Percentiles rank a stretch among this genome's conserved stretches.
Evolutionary conservation across 257 asterid genomes (phyloP).

Genomic region (Dorcoceras hygrometricum): DNA sequence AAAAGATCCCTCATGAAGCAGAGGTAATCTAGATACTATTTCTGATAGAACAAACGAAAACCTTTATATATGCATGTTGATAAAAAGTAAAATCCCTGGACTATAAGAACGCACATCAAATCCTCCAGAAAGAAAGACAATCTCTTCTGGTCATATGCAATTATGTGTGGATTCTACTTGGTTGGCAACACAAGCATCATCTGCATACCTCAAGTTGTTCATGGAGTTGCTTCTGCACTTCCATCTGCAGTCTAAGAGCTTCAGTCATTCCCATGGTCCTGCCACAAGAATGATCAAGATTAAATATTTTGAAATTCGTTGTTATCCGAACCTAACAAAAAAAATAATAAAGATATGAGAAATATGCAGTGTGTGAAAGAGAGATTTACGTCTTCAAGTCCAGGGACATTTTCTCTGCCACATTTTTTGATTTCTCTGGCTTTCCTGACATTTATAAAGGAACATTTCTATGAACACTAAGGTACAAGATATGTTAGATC

Average conservation of each 20-base stretch:
- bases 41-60: background rate
- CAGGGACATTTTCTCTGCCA: slow-evolving; percentile 44
- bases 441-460: slow-evolving; percentile 42
- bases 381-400: slow-evolving; percentile 67
- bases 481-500: no score
- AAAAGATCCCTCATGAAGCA: background rate
- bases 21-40: background rate
- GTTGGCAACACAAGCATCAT: background rate
- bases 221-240: slow-evolving; percentile 87
- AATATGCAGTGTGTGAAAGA: background rate
- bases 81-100: background rate
- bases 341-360: background rate
- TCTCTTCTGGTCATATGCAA: background rate
- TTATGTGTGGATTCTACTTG: background rate
- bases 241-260: slow-evolving; percentile 82
- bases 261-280: slow-evolving; percentile 79
- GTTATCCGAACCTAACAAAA: background rate
- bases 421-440: slow-evolving; percentile 32
- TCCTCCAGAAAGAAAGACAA: background rate
- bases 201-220: slow-evolving; percentile 84
- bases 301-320: background rate
- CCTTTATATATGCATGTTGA: background rate
- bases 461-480: background rate
- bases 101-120: background rate
- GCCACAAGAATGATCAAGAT: slow-evolving; percentile 24